Conservation (phyloP, 768 basidiomycete species). For the Russula emetica region DNA sequence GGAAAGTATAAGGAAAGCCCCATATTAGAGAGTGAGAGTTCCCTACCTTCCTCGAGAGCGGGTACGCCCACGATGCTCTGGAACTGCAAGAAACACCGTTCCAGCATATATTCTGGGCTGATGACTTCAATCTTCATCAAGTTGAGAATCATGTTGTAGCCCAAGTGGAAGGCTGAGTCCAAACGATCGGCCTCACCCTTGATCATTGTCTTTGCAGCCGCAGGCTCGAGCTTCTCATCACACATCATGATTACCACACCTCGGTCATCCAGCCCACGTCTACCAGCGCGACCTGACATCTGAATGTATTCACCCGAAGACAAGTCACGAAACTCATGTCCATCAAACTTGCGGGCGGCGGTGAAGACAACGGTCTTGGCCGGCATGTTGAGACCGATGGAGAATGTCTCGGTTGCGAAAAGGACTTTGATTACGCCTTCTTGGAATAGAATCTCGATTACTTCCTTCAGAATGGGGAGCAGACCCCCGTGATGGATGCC, state of each 20-base stretch:
- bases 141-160: constrained; percentile 99
- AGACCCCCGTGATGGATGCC: constrained; percentile 98
- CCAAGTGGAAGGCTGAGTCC: constrained; percentile 97
- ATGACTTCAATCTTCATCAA: constrained; percentile 98
- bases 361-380: constrained; percentile 99
- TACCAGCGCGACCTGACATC: constrained; percentile 98
- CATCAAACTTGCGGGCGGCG: constrained; percentile 92
- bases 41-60: constrained; percentile 66
- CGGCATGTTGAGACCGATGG: constrained; percentile 98
- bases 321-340: constrained; percentile 87
- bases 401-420: constrained; percentile 98
- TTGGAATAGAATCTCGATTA: constrained; percentile 98
- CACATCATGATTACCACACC: constrained; percentile 99
- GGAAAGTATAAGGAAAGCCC: neutral
- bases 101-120: constrained; percentile 97
- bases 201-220: constrained; percentile 91
- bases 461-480: constrained; percentile 95
- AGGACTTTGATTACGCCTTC: constrained; percentile 97
- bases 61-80: constrained; percentile 94
- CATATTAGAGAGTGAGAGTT: neutral
- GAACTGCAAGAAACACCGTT: constrained; percentile 97
- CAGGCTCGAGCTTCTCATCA: constrained; percentile 94
- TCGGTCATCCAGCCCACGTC: constrained; percentile 95
- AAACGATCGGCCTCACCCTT: constrained; percentile 96
- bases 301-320: constrained; percentile 98